Evolutionary conservation across 1,284 basidiomycete species (phyloP).

Genomic region (Moniliophthora roreri): DNA sequence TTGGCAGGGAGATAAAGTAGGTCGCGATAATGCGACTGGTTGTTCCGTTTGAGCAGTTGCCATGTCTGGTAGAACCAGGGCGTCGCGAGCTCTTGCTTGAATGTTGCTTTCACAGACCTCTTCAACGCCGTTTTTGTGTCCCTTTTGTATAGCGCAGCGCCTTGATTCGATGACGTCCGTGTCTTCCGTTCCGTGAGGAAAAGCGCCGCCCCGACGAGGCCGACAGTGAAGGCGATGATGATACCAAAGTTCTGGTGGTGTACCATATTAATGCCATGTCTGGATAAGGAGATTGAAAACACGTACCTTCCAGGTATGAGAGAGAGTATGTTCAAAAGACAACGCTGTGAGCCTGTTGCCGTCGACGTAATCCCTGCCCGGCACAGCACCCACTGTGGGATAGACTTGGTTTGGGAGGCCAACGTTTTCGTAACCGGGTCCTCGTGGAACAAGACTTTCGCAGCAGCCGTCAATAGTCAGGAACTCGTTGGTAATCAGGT

Average conservation of each 20-base stretch:
- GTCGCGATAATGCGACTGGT: conserved; percentile 39
- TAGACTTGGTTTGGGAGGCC: conserved; percentile 59
- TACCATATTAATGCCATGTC: neutral
- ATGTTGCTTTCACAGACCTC: conserved; percentile 29
- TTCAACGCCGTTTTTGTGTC: conserved; percentile 25
- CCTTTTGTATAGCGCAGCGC: conserved; percentile 41
- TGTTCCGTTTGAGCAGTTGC: conserved; percentile 39
- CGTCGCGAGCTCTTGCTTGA: conserved; percentile 52
- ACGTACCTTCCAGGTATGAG: conserved; percentile 69
- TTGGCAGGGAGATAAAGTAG: conserved; percentile 81
- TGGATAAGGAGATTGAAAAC: conserved; percentile 14
- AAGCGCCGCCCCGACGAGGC: conserved; percentile 46
- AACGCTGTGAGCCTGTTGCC: conserved; percentile 55
- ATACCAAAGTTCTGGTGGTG: conserved; percentile 48
- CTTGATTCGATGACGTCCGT: conserved; percentile 26
- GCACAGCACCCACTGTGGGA: conserved; percentile 50
- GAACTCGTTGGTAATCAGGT: conserved; percentile 54
- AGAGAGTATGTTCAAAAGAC: conserved; percentile 62
- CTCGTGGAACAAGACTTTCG: conserved; percentile 43
- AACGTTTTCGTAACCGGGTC: conserved; percentile 51
- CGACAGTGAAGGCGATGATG: conserved; percentile 48
- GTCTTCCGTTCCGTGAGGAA: conserved; percentile 52
- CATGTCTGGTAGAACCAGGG: conserved; percentile 48
- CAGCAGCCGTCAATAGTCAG: conserved; percentile 42
- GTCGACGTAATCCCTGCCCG: conserved; percentile 46